Conservation (phyloP, 176 grass and related monocot species). For the Triticum monococcum region DNA sequence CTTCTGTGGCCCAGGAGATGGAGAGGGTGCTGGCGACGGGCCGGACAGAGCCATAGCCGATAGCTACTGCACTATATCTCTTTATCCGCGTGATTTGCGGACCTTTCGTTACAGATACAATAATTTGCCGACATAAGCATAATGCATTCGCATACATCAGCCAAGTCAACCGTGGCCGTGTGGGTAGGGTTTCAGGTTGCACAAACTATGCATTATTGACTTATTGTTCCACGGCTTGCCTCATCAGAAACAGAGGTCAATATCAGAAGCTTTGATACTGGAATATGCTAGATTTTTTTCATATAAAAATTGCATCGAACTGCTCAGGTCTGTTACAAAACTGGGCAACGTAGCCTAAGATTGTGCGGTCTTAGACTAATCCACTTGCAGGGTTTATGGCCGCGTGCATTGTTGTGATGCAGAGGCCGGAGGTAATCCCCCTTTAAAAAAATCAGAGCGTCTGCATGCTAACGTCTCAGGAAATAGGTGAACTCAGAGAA, state of each 20-base stretch:
- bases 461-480: too few species aligned
- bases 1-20: neutral
- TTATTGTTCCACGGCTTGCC: neutral
- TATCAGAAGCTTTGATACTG: neutral
- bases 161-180: constrained; percentile 3
- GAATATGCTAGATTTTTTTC: neutral
- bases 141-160: neutral
- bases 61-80: neutral
- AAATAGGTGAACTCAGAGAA: too few species aligned
- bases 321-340: too few species aligned
- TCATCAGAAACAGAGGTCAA: neutral
- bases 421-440: too few species aligned
- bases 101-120: neutral
- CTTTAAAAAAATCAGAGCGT: too few species aligned
- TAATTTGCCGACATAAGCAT: neutral
- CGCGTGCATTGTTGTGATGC: too few species aligned
- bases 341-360: too few species aligned
- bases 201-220: neutral
- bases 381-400: too few species aligned
- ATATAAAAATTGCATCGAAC: too few species aligned
- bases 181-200: neutral
- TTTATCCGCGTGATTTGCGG: neutral
- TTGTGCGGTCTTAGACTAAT: too few species aligned
- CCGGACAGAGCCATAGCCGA: neutral
- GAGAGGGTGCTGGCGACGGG: neutral